Percentiles rank a stretch among this genome's conserved stretches.
These are phyloP conservation scores for Volvox reticuliferus DNA, from an alignment of 139 green algal species.

Conservation along the genomic window DNA sequence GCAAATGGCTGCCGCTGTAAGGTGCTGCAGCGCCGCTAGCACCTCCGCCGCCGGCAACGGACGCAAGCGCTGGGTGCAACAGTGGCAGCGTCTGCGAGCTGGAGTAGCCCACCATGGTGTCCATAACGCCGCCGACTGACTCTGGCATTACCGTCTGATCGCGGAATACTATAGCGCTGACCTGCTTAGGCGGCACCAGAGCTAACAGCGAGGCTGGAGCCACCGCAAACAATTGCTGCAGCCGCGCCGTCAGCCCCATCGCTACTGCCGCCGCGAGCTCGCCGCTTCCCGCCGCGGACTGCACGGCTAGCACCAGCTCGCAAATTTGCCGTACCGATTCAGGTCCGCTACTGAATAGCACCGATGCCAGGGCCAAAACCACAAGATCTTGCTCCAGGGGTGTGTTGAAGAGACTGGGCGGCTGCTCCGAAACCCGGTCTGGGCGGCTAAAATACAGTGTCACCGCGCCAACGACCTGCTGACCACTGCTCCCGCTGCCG, in stretches of 20 bases:
- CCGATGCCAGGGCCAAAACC: neutral
- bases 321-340: conserved; percentile 33
- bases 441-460: conserved; percentile 33
- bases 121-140: neutral
- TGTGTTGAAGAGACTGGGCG: conserved; percentile 13
- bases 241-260: conserved; percentile 17
- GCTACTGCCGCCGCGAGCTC: conserved; percentile 45
- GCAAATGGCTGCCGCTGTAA: conserved; percentile 32
- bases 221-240: conserved; percentile 17
- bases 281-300: conserved; percentile 12
- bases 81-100: conserved; percentile 39
- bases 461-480: conserved; percentile 24
- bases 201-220: conserved; percentile 24
- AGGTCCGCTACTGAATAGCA: conserved; percentile 6
- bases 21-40: no score
- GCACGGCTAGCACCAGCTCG: conserved; percentile 39
- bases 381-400: conserved; percentile 36
- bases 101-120: neutral
- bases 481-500: neutral
- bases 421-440: neutral
- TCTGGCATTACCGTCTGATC: conserved; percentile 3
- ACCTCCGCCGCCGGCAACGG: neutral
- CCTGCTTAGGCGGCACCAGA: conserved; percentile 39
- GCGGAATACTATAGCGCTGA: conserved; percentile 32
- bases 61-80: conserved; percentile 35